phyloP scores from a whole-genome alignment of 2,329 filamentous ascomycete genomes.

The Pochonia chlamydosporia region DNA sequence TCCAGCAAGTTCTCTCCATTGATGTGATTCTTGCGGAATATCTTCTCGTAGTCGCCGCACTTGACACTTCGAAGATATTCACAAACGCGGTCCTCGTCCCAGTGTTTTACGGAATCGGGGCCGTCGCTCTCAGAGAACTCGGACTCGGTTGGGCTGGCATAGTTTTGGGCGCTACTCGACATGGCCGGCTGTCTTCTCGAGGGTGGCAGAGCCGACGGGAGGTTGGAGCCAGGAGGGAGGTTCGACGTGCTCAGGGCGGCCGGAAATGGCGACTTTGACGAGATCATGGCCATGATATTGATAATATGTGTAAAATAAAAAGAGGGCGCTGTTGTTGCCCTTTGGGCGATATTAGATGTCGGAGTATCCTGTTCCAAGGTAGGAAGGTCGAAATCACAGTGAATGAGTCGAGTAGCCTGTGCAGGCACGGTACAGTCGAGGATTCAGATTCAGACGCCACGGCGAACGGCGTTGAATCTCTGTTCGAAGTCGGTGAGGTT shows the following conservation, averaged over 20 bases:
- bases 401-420: too few relatives aligned
- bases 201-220: slow-evolving; percentile 44
- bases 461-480: too few relatives aligned
- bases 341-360: too few relatives aligned
- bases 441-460: too few relatives aligned
- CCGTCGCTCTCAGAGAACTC: slow-evolving; percentile 83
- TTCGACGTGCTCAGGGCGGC: slow-evolving; percentile 41
- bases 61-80: slow-evolving; percentile 89
- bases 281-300: slow-evolving; percentile 62
- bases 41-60: slow-evolving; percentile 85
- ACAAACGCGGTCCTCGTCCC: slow-evolving; percentile 87
- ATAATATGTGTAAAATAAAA: slow-evolving; percentile 26
- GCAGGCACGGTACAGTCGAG: too few relatives aligned
- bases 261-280: slow-evolving; percentile 67
- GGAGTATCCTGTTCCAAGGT: too few relatives aligned
- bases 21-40: slow-evolving; percentile 91
- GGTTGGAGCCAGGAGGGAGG: slow-evolving; percentile 37
- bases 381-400: too few relatives aligned
- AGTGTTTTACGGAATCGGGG: slow-evolving; percentile 71
- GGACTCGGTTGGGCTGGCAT: slow-evolving; percentile 81
- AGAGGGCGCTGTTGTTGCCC: too few relatives aligned
- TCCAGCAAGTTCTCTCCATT: slow-evolving; percentile 95
- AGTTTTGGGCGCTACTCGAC: slow-evolving; percentile 48
- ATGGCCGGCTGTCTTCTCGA: slow-evolving; percentile 46
- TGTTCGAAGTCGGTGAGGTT: neutral